phyloP scores from a whole-genome alignment of 441 rosid species.

The Adansonia rubrostipa region DNA sequence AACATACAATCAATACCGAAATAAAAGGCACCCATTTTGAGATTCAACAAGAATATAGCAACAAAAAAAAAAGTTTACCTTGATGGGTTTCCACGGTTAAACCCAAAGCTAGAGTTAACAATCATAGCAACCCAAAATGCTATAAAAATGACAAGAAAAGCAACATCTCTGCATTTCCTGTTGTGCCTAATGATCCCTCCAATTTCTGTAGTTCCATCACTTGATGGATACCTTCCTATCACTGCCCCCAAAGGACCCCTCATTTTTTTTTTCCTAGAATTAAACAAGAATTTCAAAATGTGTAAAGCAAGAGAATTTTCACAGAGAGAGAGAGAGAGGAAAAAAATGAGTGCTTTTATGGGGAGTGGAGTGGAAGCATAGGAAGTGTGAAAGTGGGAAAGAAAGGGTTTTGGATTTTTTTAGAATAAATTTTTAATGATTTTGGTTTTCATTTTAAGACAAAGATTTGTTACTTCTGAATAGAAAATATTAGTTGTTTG shows the following conservation, averaged over 20 bases:
- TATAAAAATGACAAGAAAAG: conserved; percentile 75
- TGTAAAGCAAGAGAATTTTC: conserved; percentile 30
- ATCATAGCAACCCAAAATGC: conserved; percentile 98
- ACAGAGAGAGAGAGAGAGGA: conserved; percentile 2
- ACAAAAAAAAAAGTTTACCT: conserved; percentile 45
- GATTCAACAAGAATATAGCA: conserved; percentile 25
- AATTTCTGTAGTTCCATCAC: conserved; percentile 74
- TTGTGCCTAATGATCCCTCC: conserved; percentile 89
- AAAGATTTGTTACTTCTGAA: conserved; percentile 25
- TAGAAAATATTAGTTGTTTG: not conserved
- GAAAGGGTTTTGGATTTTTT: conserved; percentile 32
- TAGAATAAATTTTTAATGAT: conserved; percentile 34
- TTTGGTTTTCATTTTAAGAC: conserved; percentile 39
- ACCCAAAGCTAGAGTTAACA: conserved; percentile 98
- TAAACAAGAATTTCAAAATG: conserved; percentile 18
- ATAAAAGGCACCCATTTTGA: conserved; percentile 37
- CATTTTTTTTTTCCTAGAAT: conserved; percentile 41
- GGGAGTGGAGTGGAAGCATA: conserved; percentile 35
- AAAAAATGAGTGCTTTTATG: not conserved
- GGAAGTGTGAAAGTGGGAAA: conserved; percentile 26
- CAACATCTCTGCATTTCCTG: conserved; percentile 91
- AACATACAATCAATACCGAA: conserved; percentile 23
- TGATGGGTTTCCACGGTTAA: conserved; percentile 87
- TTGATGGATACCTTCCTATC: conserved; percentile 86
- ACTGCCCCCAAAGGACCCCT: conserved; percentile 92